phyloP scores from a whole-genome alignment of 2,329 filamentous ascomycete genomes.

The Aspergillus felis region DNA sequence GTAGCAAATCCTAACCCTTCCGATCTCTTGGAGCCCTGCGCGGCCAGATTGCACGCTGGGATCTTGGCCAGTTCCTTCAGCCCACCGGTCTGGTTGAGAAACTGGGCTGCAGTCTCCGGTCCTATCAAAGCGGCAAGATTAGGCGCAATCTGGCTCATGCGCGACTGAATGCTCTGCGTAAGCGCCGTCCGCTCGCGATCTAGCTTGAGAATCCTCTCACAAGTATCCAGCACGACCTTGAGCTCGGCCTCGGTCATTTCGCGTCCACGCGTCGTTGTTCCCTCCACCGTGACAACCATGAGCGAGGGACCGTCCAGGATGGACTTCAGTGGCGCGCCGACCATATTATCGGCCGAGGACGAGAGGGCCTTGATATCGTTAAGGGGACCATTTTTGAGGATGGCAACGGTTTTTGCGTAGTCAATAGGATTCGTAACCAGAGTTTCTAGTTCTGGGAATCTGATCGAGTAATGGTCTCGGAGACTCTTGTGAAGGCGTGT shows the following conservation, averaged over 20 bases:
- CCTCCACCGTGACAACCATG: constrained; percentile 95
- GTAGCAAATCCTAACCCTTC: constrained; percentile 80
- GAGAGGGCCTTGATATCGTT: constrained; percentile 80
- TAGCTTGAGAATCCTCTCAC: constrained; percentile 81
- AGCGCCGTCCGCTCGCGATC: constrained; percentile 82
- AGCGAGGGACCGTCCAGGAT: constrained; percentile 84
- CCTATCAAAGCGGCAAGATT: constrained; percentile 89
- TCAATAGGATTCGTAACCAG: constrained; percentile 89
- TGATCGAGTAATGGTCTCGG: constrained; percentile 87
- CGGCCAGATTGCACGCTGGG: constrained; percentile 86
- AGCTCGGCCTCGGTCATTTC: constrained; percentile 74
- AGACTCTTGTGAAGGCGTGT: constrained; percentile 94
- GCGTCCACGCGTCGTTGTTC: constrained; percentile 79
- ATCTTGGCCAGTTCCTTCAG: constrained; percentile 85
- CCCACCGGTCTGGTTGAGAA: constrained; percentile 92
- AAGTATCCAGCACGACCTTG: constrained; percentile 68
- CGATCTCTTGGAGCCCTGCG: constrained; percentile 85
- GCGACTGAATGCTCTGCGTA: constrained; percentile 91
- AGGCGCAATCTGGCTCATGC: constrained; percentile 93
- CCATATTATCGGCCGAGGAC: constrained; percentile 70
- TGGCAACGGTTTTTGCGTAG: constrained; percentile 91
- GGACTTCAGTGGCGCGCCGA: constrained; percentile 69
- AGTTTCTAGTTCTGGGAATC: constrained; percentile 88
- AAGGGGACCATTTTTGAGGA: constrained; percentile 88
- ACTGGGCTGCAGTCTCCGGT: constrained; percentile 86